Percentiles rank a stretch among this genome's conserved stretches.
These are phyloP conservation scores for Xylaria sp. DNA, from an alignment of 495 filamentous ascomycete species.

Conservation along the genomic window DNA sequence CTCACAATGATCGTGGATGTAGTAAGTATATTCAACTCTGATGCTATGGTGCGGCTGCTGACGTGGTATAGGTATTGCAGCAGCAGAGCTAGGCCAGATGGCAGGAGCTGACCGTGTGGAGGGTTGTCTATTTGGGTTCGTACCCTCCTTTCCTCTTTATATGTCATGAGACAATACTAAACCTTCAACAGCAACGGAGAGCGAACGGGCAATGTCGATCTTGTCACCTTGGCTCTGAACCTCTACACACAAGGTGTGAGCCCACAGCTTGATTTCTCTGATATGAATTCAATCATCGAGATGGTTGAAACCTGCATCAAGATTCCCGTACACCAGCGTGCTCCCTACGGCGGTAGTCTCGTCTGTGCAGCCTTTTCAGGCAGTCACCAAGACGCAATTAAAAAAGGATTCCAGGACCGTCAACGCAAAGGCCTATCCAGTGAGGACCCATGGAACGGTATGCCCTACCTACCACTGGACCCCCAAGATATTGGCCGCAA, in stretches of 20 bases:
- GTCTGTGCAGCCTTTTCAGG: conserved; percentile 12
- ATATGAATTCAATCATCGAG: background rate
- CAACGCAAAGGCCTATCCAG: conserved; percentile 52
- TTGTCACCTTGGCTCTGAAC: conserved; percentile 33
- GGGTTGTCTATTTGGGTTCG: conserved; percentile 86
- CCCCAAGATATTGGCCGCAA: conserved; percentile 93
- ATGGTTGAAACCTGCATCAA: background rate
- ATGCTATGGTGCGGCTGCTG: too few relatives aligned
- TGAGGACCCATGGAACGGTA: conserved; percentile 68
- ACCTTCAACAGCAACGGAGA: background rate
- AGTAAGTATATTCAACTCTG: conserved; percentile 38
- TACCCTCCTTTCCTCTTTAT: background rate
- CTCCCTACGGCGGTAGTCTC: conserved; percentile 30
- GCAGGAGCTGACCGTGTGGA: conserved; percentile 96
- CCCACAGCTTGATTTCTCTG: conserved; percentile 15
- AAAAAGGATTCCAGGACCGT: conserved; percentile 20
- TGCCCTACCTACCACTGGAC: conserved; percentile 95
- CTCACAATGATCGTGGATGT: conserved; percentile 95
- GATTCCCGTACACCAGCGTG: conserved; percentile 9
- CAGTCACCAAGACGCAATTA: conserved; percentile 29
- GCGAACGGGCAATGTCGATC: conserved; percentile 31
- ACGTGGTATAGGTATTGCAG: conserved; percentile 60
- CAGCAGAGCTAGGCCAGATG: conserved; percentile 94
- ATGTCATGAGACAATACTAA: background rate
- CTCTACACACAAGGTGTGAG: conserved; percentile 31